These are phyloP conservation scores for Beauveria sp. DNA, from an alignment of 2,329 filamentous ascomycete species.

Conservation along the genomic window DNA sequence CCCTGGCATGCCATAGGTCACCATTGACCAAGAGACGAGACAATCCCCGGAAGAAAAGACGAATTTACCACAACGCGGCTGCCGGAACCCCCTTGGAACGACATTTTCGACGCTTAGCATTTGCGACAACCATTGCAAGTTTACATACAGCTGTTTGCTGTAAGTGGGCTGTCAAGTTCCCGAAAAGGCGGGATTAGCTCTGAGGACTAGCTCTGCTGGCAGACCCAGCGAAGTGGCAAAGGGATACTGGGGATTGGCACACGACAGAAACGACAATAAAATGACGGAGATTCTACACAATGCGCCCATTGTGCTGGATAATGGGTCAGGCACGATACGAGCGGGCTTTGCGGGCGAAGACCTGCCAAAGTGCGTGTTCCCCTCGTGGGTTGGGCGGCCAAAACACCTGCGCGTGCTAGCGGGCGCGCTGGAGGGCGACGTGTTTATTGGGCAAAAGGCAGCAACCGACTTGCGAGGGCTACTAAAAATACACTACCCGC, in stretches of 20 bases:
- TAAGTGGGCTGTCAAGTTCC: constrained; percentile 3
- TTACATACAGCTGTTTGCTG: constrained; percentile 1
- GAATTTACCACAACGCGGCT: background rate
- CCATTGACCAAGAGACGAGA: constrained; percentile 5
- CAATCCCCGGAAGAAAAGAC: background rate
- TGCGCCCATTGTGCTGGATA: constrained; percentile 97
- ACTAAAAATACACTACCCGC: constrained; percentile 89
- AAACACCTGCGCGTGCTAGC: constrained; percentile 93
- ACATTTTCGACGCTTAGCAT: background rate
- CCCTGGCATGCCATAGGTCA: constrained; percentile 8
- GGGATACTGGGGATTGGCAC: background rate
- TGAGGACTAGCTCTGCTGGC: background rate
- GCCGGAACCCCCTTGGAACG: background rate
- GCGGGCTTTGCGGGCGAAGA: constrained; percentile 96
- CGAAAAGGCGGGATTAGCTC: background rate
- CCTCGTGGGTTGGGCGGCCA: constrained; percentile 90
- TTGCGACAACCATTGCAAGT: background rate
- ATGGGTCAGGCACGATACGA: constrained; percentile 94
- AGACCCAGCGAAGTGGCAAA: background rate
- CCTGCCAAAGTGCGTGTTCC: constrained; percentile 92
- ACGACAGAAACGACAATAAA: constrained; percentile 11
- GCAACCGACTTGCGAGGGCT: constrained; percentile 86
- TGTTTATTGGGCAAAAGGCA: constrained; percentile 86
- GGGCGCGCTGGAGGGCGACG: constrained; percentile 92
- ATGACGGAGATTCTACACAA: constrained; percentile 75